Evolutionary conservation across 352 stramenopile species (phyloP), one percentile per base, ranked within the genome.

Genomic region (Phytophthora syringae): DNA sequence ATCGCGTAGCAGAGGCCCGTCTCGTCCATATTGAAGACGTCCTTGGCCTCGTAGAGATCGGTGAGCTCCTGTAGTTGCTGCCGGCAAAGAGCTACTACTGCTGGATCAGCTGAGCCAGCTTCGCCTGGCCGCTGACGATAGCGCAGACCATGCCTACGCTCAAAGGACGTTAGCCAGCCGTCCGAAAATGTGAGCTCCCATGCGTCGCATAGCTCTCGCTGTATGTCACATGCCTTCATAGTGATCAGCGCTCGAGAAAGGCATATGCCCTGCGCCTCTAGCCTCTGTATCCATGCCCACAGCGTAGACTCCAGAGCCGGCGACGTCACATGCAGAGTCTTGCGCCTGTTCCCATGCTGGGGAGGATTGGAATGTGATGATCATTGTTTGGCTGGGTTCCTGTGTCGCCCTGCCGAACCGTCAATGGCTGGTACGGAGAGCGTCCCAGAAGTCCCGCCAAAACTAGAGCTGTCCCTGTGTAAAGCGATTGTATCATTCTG

Each of bases 11-110:
- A 55, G 1, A 60, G 9, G 2, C 40, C 59, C 7, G 32, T 50
- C 18, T 64, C 30, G 24, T 64, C 44, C 44, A 54, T 55, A 15
- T 50, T 60, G 21, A 43, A 60, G n/a, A 54, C 43, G 36, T 66
- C 37, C 5, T 28, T 1, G 11, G 40, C 28, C 1, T 7, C 7
- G 16, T 67, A 67, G 2, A 42, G 20, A n/a, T 54, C 40, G 1
- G 50, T 60, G 1, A 67, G 1, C 5, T 42, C 28, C 22, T 60
- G 58, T 22, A 60, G 11, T 1, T 21, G 13, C 11, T 40, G 58
- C 0, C 18, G 24, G 4, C 40, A 39, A 15, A 34, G 4, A 2
- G 21, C 3, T 25, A 60, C 37, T 1, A 22, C 30, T 2, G 9
- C 16, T 12, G 58, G n/a, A 43, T 60, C 49, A 0, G 22, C 49